Percentiles rank a stretch among this genome's conserved stretches.
Conservation (phyloP, 371 early-diverging fungal genomes). For the Mucor plumbeus region DNA sequence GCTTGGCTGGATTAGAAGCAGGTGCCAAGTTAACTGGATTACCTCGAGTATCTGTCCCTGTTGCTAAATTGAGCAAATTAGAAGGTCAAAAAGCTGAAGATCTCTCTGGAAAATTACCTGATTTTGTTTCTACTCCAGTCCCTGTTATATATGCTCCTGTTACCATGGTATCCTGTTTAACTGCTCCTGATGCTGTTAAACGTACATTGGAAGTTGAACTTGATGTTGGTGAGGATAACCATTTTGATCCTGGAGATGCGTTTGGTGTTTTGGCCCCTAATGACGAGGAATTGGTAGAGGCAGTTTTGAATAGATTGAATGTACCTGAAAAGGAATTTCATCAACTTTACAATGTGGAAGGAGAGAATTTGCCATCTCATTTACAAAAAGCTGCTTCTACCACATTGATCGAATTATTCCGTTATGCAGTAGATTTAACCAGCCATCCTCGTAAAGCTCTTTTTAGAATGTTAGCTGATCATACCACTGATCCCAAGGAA, state of each 20-base stretch:
- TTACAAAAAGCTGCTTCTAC: conserved; percentile 53
- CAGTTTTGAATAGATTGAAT: conserved; percentile 53
- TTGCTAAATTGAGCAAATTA: conserved; percentile 40
- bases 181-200: conserved; percentile 68
- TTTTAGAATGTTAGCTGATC: conserved; percentile 82
- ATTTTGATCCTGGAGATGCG: conserved; percentile 83
- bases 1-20: conserved; percentile 55
- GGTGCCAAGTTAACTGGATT: conserved; percentile 67
- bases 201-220: conserved; percentile 77
- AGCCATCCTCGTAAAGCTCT: conserved; percentile 79
- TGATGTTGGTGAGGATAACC: conserved; percentile 59
- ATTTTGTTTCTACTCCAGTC: conserved; percentile 55
- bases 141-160: conserved; percentile 53
- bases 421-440: conserved; percentile 76
- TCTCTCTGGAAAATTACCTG: conserved; percentile 17
- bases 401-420: conserved; percentile 66
- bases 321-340: conserved; percentile 43
- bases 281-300: conserved; percentile 61
- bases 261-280: conserved; percentile 87
- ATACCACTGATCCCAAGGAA: conserved; percentile 67
- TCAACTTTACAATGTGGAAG: conserved; percentile 40
- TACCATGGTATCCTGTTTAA: conserved; percentile 57
- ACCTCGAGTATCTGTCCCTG: conserved; percentile 63
- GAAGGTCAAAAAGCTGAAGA: conserved; percentile 18
- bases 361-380: conserved; percentile 69